phyloP scores from a whole-genome alignment of 2,329 filamentous ascomycete genomes.

The Pseudogymnoascus sp. region DNA sequence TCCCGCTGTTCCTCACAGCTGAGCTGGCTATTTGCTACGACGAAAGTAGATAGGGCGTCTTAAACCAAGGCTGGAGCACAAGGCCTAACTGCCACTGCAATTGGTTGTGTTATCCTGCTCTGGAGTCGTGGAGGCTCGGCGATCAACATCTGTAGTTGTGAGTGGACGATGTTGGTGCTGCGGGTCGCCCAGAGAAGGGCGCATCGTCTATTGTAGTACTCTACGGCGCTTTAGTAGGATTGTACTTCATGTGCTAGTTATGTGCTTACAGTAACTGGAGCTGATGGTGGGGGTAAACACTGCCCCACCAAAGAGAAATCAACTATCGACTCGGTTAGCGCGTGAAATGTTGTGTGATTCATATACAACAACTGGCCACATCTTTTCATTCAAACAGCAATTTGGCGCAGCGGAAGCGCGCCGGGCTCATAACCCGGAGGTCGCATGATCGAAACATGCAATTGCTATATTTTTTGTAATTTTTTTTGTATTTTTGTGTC shows the following conservation, averaged over 20 bases:
- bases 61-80: not conserved
- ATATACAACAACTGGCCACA: not conserved
- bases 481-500: not conserved
- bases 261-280: not conserved
- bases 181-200: not conserved
- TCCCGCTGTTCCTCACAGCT: not conserved
- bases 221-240: not conserved
- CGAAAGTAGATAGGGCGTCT: not conserved
- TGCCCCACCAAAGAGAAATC: not conserved
- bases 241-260: too few relatives aligned
- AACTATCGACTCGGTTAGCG: not conserved
- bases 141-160: not conserved
- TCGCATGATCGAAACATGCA: slow-evolving; percentile 14
- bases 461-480: slow-evolving; percentile 6
- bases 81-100: not conserved
- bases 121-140: not conserved
- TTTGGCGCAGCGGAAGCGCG: slow-evolving; percentile 16
- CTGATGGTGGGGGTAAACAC: slow-evolving; percentile 5
- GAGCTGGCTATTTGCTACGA: not conserved
- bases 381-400: slow-evolving; percentile 9
- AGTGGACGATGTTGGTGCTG: not conserved
- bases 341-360: not conserved
- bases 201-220: not conserved
- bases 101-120: not conserved
- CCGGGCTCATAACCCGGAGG: slow-evolving; percentile 16